phyloP scores from a whole-genome alignment of 345 rosid genomes.

The Eucalyptus cloeziana region DNA sequence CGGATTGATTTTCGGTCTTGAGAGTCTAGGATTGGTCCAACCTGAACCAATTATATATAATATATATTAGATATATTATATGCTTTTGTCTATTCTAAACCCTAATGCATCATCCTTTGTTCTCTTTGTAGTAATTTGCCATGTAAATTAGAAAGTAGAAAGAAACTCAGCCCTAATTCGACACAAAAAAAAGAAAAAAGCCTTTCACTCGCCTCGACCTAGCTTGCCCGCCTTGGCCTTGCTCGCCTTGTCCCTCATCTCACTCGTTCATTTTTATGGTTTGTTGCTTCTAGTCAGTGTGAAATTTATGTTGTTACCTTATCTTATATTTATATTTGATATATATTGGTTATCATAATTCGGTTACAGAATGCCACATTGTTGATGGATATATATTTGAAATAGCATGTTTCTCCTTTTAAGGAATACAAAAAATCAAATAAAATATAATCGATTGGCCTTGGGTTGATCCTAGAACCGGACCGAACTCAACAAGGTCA shows the following conservation, averaged over 20 bases:
- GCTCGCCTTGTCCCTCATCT: neutral
- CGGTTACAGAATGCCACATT: neutral
- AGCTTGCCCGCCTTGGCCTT: neutral
- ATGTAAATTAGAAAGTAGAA: too few relatives aligned
- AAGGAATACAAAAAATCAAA: neutral
- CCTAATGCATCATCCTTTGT: too few relatives aligned
- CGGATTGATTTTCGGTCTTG: accelerated
- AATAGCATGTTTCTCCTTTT: neutral
- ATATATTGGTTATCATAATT: too few relatives aligned
- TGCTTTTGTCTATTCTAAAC: too few relatives aligned
- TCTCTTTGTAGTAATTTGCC: too few relatives aligned
- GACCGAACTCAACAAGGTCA: too few relatives aligned
- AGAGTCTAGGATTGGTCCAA: neutral
- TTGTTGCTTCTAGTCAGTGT: neutral
- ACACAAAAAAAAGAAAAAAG: too few relatives aligned
- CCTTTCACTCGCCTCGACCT: neutral
- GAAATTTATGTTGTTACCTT: neutral
- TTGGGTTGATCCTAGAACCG: accelerated
- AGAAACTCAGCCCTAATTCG: too few relatives aligned
- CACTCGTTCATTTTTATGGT: too few relatives aligned
- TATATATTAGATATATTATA: too few relatives aligned
- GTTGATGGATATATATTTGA: neutral
- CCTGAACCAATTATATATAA: neutral
- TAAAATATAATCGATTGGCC: too few relatives aligned
- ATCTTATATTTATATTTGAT: neutral